Percentiles rank a stretch among this genome's conserved stretches.
Evolutionary conservation across 2,329 filamentous ascomycete species (phyloP).

Genomic region (Sporothrix brunneoviolacea): DNA sequence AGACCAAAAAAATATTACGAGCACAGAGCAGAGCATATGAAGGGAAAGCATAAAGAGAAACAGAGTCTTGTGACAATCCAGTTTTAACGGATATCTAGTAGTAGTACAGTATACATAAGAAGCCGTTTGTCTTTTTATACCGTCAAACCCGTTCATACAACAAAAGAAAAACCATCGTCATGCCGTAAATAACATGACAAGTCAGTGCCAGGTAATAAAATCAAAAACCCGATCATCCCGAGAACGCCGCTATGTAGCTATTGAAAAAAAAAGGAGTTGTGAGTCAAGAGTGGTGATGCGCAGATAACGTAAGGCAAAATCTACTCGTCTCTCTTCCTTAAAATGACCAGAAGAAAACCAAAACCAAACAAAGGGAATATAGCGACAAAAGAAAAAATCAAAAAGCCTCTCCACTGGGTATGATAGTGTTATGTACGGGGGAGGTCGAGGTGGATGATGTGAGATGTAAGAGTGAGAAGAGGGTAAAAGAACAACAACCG

Average conservation of each 20-base stretch:
- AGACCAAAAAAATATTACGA: too few relatives aligned
- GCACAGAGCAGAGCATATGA: too few relatives aligned
- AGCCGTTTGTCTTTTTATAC: constrained; percentile 11
- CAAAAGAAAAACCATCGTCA: not conserved
- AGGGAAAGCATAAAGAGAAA: too few relatives aligned
- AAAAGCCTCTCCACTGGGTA: constrained; percentile 12
- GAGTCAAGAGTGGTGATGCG: constrained; percentile 16
- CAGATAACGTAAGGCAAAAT: not conserved
- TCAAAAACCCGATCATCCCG: constrained; percentile 4
- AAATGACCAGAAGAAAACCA: constrained; percentile 3
- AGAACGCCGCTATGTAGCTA: constrained; percentile 15
- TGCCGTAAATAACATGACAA: constrained; percentile 10
- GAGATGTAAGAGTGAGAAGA: constrained; percentile 11
- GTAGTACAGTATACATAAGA: constrained; percentile 10
- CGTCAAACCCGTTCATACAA: constrained; percentile 6
- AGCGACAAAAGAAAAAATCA: not conserved
- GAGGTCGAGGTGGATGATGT: not conserved
- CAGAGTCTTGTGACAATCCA: constrained; percentile 1
- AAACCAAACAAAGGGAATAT: constrained; percentile 2
- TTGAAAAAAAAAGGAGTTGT: constrained; percentile 1
- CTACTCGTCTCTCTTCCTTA: not conserved
- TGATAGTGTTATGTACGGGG: constrained; percentile 13
- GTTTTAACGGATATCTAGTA: constrained; percentile 9
- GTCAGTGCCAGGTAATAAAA: constrained; percentile 11
- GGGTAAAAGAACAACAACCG: not conserved